Evolutionary conservation across 1,284 basidiomycete species (phyloP), one percentile per base, ranked within the genome.

Genomic region (Omphalotus olearius): DNA sequence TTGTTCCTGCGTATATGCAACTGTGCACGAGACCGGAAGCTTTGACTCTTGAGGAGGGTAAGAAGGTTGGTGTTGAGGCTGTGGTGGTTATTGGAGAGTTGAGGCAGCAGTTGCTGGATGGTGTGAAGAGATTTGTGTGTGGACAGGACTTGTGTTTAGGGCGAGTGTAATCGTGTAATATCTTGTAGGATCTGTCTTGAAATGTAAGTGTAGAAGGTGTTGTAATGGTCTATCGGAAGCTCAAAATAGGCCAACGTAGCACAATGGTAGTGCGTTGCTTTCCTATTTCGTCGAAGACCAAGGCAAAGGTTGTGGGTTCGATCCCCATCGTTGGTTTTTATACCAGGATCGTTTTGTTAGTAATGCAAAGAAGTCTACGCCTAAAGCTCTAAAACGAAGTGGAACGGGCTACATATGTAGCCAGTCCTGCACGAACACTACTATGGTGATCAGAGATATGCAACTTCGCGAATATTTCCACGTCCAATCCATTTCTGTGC

Each of bases 1-100:
- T 71, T 2, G 51, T 66, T 14, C 62, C 67, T 13, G 69, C 69
- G n/a, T 69, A 66, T 52, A 61, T 56, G 23, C 66, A 66, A 39
- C 59, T 72, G 16, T 69, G 66, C 54, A 55, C 57, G 35, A 51
- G 64, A n/a, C 51, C 57, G 2, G 51, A 57, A 13, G 65, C 66
- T 6, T 52, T 69, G 13, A 57, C 62, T n/a, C 26, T 65, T 6
- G 61, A 65, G 14, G 68, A 71, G 35, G 65, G 58, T 4, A 60
- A 63, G 47, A 60, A 28, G 41, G 6, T 55, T 40, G 50, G 50
- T 14, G 6, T 18, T 2, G 33, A 45, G 23, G 40, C 38, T 37
- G 61, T 63, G 16, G 37, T 65, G 14, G 59, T 59, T 45, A 54
- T 67, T 18, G 64, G 57, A 5, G 56, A 57, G 17, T 47, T 64